Base-by-base conservation (phyloP, 2,329 filamentous ascomycete genomes). In the Fusarium liriodendri region DNA sequence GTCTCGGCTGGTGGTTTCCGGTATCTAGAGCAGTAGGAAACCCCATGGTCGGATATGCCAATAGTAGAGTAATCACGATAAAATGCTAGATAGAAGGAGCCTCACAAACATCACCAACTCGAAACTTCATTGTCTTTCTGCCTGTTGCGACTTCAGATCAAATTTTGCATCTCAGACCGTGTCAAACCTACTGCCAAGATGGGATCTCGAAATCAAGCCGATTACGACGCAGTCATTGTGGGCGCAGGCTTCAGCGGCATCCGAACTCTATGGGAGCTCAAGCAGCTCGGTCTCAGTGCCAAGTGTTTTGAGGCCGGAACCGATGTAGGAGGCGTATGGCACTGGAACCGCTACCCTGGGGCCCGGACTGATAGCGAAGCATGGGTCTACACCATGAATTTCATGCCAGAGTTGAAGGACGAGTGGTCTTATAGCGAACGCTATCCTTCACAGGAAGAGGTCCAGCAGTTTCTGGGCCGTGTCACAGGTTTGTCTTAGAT, bases 301-400 rank as follows among this genome's bases (percentile, higher is more conserved):
- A 71, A 70, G 58, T 61, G 55, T 29, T 63, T 75, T 8, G 72
- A 75, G 35, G 61, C 63, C 14, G 72, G 67, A 20, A 50, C 59
- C 25, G 72, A 72, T 33, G 63, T 75, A 3, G 72, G 72, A 11
- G 72, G 72, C 25, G 64, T 66, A 4, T 75, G 72, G 72, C 67
- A 71, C 27, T 75, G 70, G 70, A 75, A 75, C 40, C 61, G 65
- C 35, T 75, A 75, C 50, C 72, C 72, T 6, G 72, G 72, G 4
- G 62, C 66, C 9, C 60, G 66, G 22, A 67, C 63, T 18, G 33
- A 35, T 14, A 35, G 33, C 33, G 33, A 35, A 14, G 33, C 33
- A 35, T 35, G 33, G 33, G 33, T 35, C 9, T 35, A 35, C 33
- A 14, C 33, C 11, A 35, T 35, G 33, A 35, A 35, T 14, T 35